Percentiles rank a stretch among this genome's conserved stretches.
Evolutionary conservation across 2,329 filamentous ascomycete genomes (phyloP).

Genomic region (Claviceps purpurea): DNA sequence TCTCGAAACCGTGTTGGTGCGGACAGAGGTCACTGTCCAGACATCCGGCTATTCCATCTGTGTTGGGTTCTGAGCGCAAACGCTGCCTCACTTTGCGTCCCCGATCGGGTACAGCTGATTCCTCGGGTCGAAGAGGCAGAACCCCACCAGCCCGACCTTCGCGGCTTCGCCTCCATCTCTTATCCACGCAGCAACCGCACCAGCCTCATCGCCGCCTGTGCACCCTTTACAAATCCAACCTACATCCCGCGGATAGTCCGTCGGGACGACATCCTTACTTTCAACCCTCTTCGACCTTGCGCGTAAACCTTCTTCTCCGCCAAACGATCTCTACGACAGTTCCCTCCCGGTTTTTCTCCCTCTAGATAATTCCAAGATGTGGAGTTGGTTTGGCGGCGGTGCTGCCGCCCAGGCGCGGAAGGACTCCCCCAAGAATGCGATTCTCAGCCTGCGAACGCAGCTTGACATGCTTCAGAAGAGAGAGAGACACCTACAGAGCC

Average conservation of each 20-base stretch:
- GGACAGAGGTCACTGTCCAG: neutral
- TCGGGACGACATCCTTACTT: neutral
- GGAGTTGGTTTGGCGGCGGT: constrained; percentile 86
- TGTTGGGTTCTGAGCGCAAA: neutral
- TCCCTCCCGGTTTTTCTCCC: neutral
- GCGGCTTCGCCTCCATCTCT: neutral
- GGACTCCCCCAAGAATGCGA: constrained; percentile 93
- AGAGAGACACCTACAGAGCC: constrained; percentile 77
- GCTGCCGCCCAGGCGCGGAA: constrained; percentile 73
- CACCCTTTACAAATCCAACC: neutral
- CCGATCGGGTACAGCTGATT: neutral
- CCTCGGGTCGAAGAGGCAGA: neutral
- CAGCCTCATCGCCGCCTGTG: neutral
- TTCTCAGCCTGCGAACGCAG: constrained; percentile 73
- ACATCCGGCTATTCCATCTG: neutral
- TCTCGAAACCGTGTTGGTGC: neutral
- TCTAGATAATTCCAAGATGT: constrained; percentile 32
- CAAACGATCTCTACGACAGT: neutral
- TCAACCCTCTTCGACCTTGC: neutral
- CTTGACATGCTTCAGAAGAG: constrained; percentile 97
- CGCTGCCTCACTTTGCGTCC: constrained; percentile 1
- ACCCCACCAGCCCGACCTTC: constrained; percentile 2
- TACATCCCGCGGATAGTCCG: neutral
- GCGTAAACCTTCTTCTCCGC: neutral
- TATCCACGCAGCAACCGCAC: neutral